Base-by-base conservation (phyloP, 179 eudicot species). In the Beta macrorhiza region DNA sequence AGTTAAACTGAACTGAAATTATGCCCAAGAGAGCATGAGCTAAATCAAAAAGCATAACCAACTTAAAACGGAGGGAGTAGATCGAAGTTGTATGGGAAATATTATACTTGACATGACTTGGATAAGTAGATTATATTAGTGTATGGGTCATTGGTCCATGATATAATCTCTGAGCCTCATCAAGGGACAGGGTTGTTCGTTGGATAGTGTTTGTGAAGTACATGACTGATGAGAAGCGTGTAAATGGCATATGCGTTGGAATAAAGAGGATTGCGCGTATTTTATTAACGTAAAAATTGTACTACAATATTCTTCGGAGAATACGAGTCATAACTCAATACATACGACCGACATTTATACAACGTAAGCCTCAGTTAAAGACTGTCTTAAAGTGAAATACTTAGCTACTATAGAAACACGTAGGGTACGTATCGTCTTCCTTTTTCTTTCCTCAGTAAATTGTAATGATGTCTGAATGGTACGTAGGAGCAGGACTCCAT, bases 341-440 rank as follows among this genome's bases (percentile, higher is more conserved):
- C 42, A 81, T 81, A 75, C 79, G 59, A 81, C 87, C 84, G 87
- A 81, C 87, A 84, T 51, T 67, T 4, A 8, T 74, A 14, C 44
- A 67, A 53, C 77, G 79, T 74, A 78, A 63, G 75, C 79, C 79
- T 77, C 29, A 77, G 4, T 0, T 49, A 49, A 49, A 49, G 53
- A 49, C 53, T 49, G 53, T 49, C 11, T 72, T 84, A 81, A 63
- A 61, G 74, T 22, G 63, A 8, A 74, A 49, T 55, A 55, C 0
- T 4, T 16, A 58, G 63, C 63, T 52, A n/a, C 79, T 45, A n/a
- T 53, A 16, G 17, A 49, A 67, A 81, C 82, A 81, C 84, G 82
- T 78, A 72, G 79, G 69, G 75, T 84, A 81, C 70, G 81, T 84
- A 80, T 69, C 32, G 15, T 61, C 64, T 65, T 74, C 56, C 78